A percentile compares a stretch with the other conserved stretches of the same genome.
Conservation (phyloP, 371 early-diverging fungal species). For the Batkoa obscura region DNA sequence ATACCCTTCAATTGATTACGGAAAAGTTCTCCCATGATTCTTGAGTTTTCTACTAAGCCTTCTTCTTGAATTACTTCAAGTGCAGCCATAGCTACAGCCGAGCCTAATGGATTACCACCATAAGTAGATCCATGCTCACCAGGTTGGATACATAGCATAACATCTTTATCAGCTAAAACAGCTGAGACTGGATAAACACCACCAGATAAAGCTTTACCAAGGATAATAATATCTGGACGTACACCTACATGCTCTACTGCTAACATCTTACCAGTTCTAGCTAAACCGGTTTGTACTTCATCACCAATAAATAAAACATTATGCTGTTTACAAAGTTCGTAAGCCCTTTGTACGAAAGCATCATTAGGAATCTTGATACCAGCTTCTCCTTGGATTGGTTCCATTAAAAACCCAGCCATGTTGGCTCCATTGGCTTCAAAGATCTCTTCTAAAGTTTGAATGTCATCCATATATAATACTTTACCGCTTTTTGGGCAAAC, state of each 20-base stretch:
- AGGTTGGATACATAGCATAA: conserved; percentile 85
- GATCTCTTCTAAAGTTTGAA: conserved; percentile 73
- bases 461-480: conserved; percentile 57
- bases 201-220: conserved; percentile 92
- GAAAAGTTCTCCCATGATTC: conserved; percentile 61
- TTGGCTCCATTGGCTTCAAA: conserved; percentile 58
- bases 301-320: conserved; percentile 93
- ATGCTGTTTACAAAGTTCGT: conserved; percentile 85
- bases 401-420: conserved; percentile 85
- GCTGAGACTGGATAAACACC: conserved; percentile 91
- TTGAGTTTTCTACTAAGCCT: conserved; percentile 58
- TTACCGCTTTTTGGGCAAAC: conserved; percentile 43
- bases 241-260: conserved; percentile 78
- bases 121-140: conserved; percentile 96
- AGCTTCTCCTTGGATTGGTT: conserved; percentile 98
- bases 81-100: conserved; percentile 86
- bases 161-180: conserved; percentile 67
- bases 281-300: conserved; percentile 96
- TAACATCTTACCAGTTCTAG: conserved; percentile 84
- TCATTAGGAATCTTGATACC: conserved; percentile 83
- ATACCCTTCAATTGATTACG: conserved; percentile 47
- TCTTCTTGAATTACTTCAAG: conserved; percentile 89
- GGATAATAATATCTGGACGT: conserved; percentile 79
- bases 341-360: conserved; percentile 66
- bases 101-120: conserved; percentile 92